Percentiles rank a stretch among this genome's conserved stretches.
Evolutionary conservation across 192 early-diverging fungal genomes (phyloP).

Genomic region (Umbelopsis ramanniana): DNA sequence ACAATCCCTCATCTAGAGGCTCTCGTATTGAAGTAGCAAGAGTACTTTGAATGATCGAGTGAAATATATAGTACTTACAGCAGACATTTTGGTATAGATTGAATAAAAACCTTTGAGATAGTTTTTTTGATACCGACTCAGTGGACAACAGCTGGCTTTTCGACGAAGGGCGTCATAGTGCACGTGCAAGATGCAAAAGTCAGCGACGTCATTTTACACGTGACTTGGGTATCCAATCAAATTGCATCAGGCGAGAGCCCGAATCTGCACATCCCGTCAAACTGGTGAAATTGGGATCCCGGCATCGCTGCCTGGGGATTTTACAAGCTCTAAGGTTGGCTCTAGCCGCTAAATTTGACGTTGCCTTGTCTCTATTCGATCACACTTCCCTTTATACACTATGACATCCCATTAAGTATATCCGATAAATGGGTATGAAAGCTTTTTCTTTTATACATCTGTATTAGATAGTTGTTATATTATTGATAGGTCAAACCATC

Average conservation of each 20-base stretch:
- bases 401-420: too few relatives aligned
- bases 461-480: too few relatives aligned
- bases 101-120: slow-evolving; percentile 14
- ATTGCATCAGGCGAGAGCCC: neutral
- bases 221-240: neutral
- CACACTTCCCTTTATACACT: too few relatives aligned
- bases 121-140: slow-evolving; percentile 20
- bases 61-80: neutral
- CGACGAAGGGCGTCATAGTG: slow-evolving; percentile 7
- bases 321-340: too few relatives aligned
- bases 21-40: neutral
- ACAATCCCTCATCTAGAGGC: neutral
- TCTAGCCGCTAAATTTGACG: too few relatives aligned
- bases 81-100: slow-evolving; percentile 22
- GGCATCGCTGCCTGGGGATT: too few relatives aligned
- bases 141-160: slow-evolving; percentile 19
- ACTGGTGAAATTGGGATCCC: too few relatives aligned
- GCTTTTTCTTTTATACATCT: too few relatives aligned
- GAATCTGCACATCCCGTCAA: too few relatives aligned
- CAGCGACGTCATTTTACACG: slow-evolving; percentile 6
- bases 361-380: too few relatives aligned
- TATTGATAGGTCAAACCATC: too few relatives aligned
- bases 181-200: slow-evolving; percentile 14
- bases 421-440: too few relatives aligned
- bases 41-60: neutral